A percentile compares a stretch with the other conserved stretches of the same genome.
These are phyloP conservation scores for Alternaria sp. DNA, from an alignment of 2,329 filamentous ascomycete genomes.

Conservation along the genomic window DNA sequence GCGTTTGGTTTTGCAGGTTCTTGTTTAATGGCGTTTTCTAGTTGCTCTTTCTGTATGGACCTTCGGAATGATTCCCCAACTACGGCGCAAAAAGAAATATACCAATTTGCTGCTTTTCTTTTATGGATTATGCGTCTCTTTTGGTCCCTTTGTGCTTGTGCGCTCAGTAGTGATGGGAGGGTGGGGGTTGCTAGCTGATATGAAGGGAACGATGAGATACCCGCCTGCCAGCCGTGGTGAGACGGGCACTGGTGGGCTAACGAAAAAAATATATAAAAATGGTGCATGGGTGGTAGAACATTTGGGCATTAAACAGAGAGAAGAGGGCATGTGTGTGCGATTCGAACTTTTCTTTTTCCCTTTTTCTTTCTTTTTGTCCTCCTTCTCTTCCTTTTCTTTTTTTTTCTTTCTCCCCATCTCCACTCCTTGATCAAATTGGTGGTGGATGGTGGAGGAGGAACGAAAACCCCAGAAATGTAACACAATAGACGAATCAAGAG, in stretches of 20 bases:
- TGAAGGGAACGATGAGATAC: constrained; percentile 31
- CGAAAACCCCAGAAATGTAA: neutral
- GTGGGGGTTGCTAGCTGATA: constrained; percentile 6
- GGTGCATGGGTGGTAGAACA: constrained; percentile 11
- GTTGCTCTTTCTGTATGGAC: constrained; percentile 23
- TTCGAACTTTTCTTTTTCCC: neutral
- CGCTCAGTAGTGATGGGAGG: neutral
- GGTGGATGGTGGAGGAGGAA: neutral
- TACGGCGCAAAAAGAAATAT: constrained; percentile 54
- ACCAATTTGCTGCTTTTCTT: constrained; percentile 53
- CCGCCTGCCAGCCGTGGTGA: constrained; percentile 33
- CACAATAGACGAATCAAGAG: neutral
- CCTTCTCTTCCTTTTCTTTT: neutral
- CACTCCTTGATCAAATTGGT: neutral
- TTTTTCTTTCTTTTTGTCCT: no score
- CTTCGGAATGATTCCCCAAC: constrained; percentile 49
- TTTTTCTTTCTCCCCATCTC: neutral
- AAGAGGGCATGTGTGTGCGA: constrained; percentile 8
- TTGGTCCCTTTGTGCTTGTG: constrained; percentile 5
- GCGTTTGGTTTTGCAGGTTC: constrained; percentile 26
- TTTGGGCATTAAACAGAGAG: constrained; percentile 2
- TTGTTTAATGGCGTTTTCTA: constrained; percentile 27
- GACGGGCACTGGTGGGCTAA: constrained; percentile 31
- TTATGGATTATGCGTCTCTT: constrained; percentile 15
- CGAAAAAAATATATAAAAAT: neutral